A percentile compares a stretch with the other conserved stretches of the same genome.
These are phyloP conservation scores for Tieghemiomyces parasiticus DNA, from an alignment of 192 early-diverging fungal species.

Conservation along the genomic window DNA sequence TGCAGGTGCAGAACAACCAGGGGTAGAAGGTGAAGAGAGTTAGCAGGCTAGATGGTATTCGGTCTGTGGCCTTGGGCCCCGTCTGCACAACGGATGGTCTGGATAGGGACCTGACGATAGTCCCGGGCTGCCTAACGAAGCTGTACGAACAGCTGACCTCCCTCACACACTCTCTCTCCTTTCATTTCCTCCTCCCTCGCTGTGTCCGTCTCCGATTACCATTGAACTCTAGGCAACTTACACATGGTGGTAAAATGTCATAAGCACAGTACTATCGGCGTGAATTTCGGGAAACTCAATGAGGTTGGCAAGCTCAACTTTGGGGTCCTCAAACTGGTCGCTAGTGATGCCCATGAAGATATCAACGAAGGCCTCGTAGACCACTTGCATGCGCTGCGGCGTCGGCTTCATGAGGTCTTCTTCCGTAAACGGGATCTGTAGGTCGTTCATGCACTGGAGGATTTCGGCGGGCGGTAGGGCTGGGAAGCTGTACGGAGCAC, in stretches of 20 bases:
- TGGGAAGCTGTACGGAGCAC: slow-evolving; percentile 48
- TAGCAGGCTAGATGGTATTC: too few species aligned
- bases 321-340: slow-evolving; percentile 29
- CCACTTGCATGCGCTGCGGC: slow-evolving; percentile 40
- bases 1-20: too few species aligned
- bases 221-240: too few species aligned
- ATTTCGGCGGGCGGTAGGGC: slow-evolving; percentile 56
- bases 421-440: slow-evolving; percentile 50
- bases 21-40: too few species aligned
- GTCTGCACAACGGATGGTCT: too few species aligned
- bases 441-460: slow-evolving; percentile 56
- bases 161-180: too few species aligned
- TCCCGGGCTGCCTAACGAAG: too few species aligned
- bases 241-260: slow-evolving; percentile 52
- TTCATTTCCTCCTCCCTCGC: too few species aligned
- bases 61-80: too few species aligned
- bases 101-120: too few species aligned
- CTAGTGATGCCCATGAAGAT: slow-evolving; percentile 46
- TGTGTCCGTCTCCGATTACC: too few species aligned
- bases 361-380: slow-evolving; percentile 58
- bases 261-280: slow-evolving; percentile 40
- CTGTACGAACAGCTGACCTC: too few species aligned
- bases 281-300: slow-evolving; percentile 41
- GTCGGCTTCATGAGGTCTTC: slow-evolving; percentile 64
- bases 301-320: slow-evolving; percentile 19